Conservation (phyloP, 2,329 filamentous ascomycete species). For the Cercospora janseana region DNA sequence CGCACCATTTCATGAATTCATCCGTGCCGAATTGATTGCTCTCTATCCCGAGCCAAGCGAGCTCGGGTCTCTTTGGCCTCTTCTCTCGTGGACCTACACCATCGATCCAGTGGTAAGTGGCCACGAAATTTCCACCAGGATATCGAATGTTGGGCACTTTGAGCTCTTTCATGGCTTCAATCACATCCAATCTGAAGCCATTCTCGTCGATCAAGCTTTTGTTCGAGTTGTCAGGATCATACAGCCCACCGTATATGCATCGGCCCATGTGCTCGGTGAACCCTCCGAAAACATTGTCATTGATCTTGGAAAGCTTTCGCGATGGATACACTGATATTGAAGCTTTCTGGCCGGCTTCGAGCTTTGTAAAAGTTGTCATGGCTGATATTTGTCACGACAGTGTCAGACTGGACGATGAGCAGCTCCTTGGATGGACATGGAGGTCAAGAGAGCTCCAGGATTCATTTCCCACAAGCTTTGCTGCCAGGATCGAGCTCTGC, state of each 20-base stretch:
- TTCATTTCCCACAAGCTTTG: no score
- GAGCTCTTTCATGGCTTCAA: slow-evolving; percentile 69
- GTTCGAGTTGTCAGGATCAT: slow-evolving; percentile 66
- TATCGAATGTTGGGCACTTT: slow-evolving; percentile 75
- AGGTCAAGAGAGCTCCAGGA: no score
- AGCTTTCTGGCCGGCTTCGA: slow-evolving; percentile 59
- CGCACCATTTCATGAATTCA: slow-evolving; percentile 81
- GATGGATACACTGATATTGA: slow-evolving; percentile 64
- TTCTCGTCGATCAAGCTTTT: slow-evolving; percentile 65
- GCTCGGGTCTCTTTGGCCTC: slow-evolving; percentile 64
- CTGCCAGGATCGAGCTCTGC: no score
- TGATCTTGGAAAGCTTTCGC: slow-evolving; percentile 68
- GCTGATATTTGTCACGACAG: not conserved
- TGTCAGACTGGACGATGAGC: not conserved
- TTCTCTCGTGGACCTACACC: slow-evolving; percentile 71
- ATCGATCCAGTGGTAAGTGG: slow-evolving; percentile 83
- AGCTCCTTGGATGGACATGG: not conserved
- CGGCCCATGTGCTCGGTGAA: slow-evolving; percentile 91
- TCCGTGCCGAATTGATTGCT: slow-evolving; percentile 79
- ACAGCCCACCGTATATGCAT: slow-evolving; percentile 84
- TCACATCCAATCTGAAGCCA: slow-evolving; percentile 76
- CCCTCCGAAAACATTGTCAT: slow-evolving; percentile 78
- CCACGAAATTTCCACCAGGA: slow-evolving; percentile 79
- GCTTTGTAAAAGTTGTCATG: slow-evolving; percentile 70
- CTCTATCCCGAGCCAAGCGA: slow-evolving; percentile 77